Conservation (phyloP, 352 stramenopile species). For the Phytophthora sojae region DNA sequence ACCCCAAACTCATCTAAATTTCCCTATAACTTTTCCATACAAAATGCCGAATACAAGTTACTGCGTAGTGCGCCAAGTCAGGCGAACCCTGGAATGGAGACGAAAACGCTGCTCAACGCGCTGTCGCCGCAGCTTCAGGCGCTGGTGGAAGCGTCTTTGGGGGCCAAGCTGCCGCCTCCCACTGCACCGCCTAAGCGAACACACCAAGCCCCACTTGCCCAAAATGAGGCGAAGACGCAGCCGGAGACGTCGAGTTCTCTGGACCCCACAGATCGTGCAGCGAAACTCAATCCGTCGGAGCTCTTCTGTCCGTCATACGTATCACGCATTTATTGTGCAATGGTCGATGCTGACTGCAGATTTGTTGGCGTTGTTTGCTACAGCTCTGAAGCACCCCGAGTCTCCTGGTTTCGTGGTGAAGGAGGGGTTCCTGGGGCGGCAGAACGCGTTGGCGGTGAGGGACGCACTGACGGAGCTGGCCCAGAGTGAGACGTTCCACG, state of each 20-base stretch:
- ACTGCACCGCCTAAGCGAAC: not conserved
- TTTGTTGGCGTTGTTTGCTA: not conserved
- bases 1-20: no score
- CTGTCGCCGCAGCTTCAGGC: slow-evolving; percentile 72
- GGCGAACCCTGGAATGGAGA: no score
- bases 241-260: not conserved
- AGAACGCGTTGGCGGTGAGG: slow-evolving; percentile 43
- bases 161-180: slow-evolving; percentile 36
- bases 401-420: slow-evolving; percentile 68
- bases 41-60: no score
- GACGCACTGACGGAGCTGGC: slow-evolving; percentile 47
- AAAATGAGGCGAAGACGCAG: slow-evolving; percentile 1
- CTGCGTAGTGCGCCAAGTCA: no score
- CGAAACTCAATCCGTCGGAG: slow-evolving; percentile 64
- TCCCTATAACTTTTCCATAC: no score
- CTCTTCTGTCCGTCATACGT: slow-evolving; percentile 53
- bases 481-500: slow-evolving; percentile 44
- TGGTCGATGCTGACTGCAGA: not conserved
- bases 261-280: not conserved
- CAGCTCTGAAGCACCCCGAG: slow-evolving; percentile 55
- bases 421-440: slow-evolving; percentile 52
- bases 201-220: no score
- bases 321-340: not conserved
- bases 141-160: slow-evolving; percentile 70
- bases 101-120: slow-evolving; percentile 50